Evolutionary conservation across 495 filamentous ascomycete genomes (phyloP).

Genomic region (Filosporella fistucella): DNA sequence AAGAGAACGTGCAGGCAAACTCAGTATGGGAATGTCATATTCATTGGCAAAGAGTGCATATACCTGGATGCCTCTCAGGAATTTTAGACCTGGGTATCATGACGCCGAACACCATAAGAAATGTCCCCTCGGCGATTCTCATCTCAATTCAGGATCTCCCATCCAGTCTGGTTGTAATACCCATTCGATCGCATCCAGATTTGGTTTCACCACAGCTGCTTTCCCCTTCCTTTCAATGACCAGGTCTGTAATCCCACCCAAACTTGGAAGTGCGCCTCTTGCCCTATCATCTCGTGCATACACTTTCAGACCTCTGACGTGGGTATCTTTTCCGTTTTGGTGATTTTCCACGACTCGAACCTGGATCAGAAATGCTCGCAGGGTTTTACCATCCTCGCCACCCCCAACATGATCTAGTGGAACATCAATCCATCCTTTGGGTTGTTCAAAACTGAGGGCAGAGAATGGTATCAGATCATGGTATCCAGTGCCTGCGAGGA

Average conservation of each 20-base stretch:
- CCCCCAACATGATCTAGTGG: slow-evolving; percentile 64
- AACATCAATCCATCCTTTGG: slow-evolving; percentile 87
- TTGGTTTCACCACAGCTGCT: neutral
- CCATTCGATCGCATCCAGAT: slow-evolving; percentile 15
- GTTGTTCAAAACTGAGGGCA: slow-evolving; percentile 70
- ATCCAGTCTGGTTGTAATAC: slow-evolving; percentile 56
- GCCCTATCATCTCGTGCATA: slow-evolving; percentile 64
- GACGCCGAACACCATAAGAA: slow-evolving; percentile 13
- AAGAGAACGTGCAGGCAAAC: no score
- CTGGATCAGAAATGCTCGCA: slow-evolving; percentile 82
- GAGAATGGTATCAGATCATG: slow-evolving; percentile 84
- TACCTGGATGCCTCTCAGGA: no score
- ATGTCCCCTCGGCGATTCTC: slow-evolving; percentile 1
- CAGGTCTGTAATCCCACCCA: slow-evolving; percentile 7
- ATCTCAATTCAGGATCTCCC: slow-evolving; percentile 54
- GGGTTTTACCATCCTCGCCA: slow-evolving; percentile 59
- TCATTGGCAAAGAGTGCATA: no score
- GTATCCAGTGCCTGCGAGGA: slow-evolving; percentile 79
- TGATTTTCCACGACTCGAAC: slow-evolving; percentile 90
- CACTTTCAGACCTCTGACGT: slow-evolving; percentile 89
- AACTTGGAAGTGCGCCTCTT: slow-evolving; percentile 5
- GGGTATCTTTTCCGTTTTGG: slow-evolving; percentile 98
- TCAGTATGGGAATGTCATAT: no score
- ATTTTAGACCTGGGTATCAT: slow-evolving; percentile 22
- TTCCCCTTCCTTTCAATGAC: neutral